A percentile compares a stretch with the other conserved stretches of the same genome.
phyloP scores from a whole-genome alignment of 306 rosid species.

The Cajanus cajan region DNA sequence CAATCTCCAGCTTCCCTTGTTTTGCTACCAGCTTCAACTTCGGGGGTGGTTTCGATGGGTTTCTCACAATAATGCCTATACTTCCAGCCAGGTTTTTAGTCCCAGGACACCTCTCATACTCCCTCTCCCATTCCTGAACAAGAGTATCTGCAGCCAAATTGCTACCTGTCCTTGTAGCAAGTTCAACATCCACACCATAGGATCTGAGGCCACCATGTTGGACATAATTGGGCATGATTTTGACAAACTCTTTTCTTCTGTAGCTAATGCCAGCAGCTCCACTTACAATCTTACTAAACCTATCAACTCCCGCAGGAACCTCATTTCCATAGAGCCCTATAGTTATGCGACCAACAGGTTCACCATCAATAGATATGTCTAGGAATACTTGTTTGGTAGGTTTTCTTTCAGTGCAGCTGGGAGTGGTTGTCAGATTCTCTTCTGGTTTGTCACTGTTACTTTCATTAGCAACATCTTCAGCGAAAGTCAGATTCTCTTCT shows the following conservation, averaged over 20 bases:
- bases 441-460: constrained; percentile 10
- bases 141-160: constrained; percentile 50
- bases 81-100: constrained; percentile 73
- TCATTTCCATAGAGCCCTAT: constrained; percentile 66
- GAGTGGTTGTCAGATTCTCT: constrained; percentile 25
- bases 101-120: constrained; percentile 57
- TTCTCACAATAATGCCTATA: constrained; percentile 77
- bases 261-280: constrained; percentile 90
- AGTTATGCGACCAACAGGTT: constrained; percentile 66
- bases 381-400: constrained; percentile 63
- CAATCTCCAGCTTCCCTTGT: constrained; percentile 83
- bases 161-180: constrained; percentile 56
- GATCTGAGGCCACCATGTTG: constrained; percentile 84
- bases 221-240: constrained; percentile 69
- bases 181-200: constrained; percentile 74
- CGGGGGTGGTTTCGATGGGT: constrained; percentile 76
- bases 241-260: constrained; percentile 82
- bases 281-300: constrained; percentile 67
- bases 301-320: constrained; percentile 58
- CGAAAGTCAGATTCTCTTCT: constrained; percentile 17
- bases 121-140: constrained; percentile 66
- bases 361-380: constrained; percentile 66
- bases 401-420: constrained; percentile 47
- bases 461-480: constrained; percentile 33
- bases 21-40: constrained; percentile 75